Conservation (phyloP, 2,329 filamentous ascomycete genomes). For the Hymenoscyphus fructigenus region DNA sequence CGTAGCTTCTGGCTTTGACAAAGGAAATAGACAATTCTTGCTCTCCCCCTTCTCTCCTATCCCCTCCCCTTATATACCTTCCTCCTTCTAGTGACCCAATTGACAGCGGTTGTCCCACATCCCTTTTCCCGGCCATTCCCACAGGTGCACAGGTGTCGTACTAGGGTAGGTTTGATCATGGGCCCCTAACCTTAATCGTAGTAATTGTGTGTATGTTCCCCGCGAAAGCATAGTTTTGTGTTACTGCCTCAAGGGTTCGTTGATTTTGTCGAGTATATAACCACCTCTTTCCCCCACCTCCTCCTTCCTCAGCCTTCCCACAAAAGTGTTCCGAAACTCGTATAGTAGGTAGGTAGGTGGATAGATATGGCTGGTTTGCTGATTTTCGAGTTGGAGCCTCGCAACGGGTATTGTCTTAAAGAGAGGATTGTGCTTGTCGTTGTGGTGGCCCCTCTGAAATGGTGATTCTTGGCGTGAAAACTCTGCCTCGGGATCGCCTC, state of each 20-base stretch:
- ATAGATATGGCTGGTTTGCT: neutral
- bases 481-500: neutral
- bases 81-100: neutral
- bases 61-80: slow-evolving; percentile 1
- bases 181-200: neutral
- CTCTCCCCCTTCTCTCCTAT: neutral
- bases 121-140: neutral
- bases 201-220: neutral
- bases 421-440: neutral
- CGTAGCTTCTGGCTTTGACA: too few species aligned
- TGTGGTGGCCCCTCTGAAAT: neutral
- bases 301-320: slow-evolving; percentile 1
- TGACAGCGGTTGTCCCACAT: neutral
- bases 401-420: neutral
- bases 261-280: neutral
- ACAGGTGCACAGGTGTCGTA: too few species aligned
- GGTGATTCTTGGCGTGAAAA: neutral
- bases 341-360: neutral
- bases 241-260: neutral
- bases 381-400: slow-evolving; percentile 1
- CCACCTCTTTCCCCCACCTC: neutral
- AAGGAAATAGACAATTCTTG: neutral
- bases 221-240: too few species aligned
- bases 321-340: neutral
- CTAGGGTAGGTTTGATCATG: too few species aligned